These are phyloP conservation scores for Pestalotiopsis sp. DNA, from an alignment of 2,329 filamentous ascomycete genomes.

Conservation along the genomic window DNA sequence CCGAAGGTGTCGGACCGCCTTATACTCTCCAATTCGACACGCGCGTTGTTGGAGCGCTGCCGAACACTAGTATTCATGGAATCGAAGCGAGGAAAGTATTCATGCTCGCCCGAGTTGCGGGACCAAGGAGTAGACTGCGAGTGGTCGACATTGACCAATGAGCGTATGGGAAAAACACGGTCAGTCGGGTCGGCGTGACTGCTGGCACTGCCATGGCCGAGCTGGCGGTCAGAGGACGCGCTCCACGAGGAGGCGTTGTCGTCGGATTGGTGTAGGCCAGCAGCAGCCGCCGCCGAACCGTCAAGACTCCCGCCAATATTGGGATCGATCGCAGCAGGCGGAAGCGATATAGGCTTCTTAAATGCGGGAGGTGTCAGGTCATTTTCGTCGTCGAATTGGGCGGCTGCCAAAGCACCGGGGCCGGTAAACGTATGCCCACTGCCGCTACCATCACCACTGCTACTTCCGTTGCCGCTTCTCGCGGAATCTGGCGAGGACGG, in stretches of 20 bases:
- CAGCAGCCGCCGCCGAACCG: not conserved
- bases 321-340: conserved; percentile 9
- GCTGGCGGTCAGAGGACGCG: conserved; percentile 43
- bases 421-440: not conserved
- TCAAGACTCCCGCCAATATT: conserved; percentile 11
- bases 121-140: conserved; percentile 35
- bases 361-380: conserved; percentile 7
- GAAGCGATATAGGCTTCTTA: conserved; percentile 8
- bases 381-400: not conserved
- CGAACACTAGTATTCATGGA: conserved; percentile 31
- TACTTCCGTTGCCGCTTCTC: not conserved
- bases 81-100: conserved; percentile 38
- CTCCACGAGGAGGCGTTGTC: conserved; percentile 44
- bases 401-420: not conserved
- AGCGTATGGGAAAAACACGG: conserved; percentile 80
- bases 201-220: conserved; percentile 32
- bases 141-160: conserved; percentile 72
- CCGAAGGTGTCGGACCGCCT: conserved; percentile 22
- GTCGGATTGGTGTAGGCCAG: not conserved
- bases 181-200: conserved; percentile 46
- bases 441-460: not conserved
- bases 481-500: not conserved
- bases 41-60: conserved; percentile 33
- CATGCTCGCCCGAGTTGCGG: conserved; percentile 41
- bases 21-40: conserved; percentile 22